phyloP scores from a whole-genome alignment of 1,139 yeast genomes.

The Magnusiomyces suaveolens region DNA sequence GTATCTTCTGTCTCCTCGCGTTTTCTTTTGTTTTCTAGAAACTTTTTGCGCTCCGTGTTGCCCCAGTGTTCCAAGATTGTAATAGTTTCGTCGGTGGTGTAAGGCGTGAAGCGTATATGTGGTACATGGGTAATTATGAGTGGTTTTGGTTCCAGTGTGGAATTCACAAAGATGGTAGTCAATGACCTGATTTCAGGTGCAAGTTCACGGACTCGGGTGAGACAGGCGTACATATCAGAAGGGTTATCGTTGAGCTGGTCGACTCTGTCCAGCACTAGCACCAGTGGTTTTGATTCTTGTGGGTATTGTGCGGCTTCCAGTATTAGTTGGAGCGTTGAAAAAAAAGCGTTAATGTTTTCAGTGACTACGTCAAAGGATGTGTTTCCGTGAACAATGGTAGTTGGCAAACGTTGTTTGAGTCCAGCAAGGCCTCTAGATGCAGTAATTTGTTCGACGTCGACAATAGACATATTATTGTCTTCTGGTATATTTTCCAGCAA shows the following conservation, averaged over 20 bases:
- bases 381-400: slow-evolving; percentile 3
- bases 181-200: slow-evolving; percentile 22
- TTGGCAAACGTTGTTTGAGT: not conserved
- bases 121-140: slow-evolving; percentile 44
- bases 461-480: slow-evolving; percentile 2
- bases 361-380: slow-evolving; percentile 28
- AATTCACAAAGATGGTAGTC: slow-evolving; percentile 31
- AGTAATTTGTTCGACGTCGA: not conserved
- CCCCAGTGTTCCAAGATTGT: slow-evolving; percentile 30
- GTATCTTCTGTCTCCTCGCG: not conserved
- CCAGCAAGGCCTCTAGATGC: not conserved
- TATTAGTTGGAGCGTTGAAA: slow-evolving; percentile 37
- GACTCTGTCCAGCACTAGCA: slow-evolving; percentile 49
- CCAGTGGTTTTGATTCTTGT: slow-evolving; percentile 34
- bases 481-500: too few relatives aligned
- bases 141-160: slow-evolving; percentile 39
- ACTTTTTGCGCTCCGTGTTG: not conserved
- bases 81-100: slow-evolving; percentile 37
- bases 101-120: slow-evolving; percentile 41
- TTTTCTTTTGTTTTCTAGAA: not conserved
- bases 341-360: slow-evolving; percentile 43
- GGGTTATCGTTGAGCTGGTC: slow-evolving; percentile 47
- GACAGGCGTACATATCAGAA: slow-evolving; percentile 39
- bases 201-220: slow-evolving; percentile 41
- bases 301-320: slow-evolving; percentile 16